phyloP scores from a whole-genome alignment of 306 rosid genomes.

The Oemleria cerasiformis region DNA sequence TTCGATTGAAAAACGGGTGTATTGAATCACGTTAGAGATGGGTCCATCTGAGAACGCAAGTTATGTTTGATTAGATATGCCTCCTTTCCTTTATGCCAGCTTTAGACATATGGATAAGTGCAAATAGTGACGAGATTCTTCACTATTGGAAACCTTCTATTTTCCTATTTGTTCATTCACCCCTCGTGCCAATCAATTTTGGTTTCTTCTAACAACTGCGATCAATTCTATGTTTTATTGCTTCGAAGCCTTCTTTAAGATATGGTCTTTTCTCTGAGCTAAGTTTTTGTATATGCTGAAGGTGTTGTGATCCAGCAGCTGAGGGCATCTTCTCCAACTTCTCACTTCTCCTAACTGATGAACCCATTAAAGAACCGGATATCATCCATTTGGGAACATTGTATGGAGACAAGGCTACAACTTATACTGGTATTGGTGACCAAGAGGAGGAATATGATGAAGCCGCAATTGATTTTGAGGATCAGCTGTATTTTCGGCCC shows the following conservation, averaged over 20 bases:
- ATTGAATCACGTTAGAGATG: background rate
- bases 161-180: background rate
- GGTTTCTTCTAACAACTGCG: background rate
- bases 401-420: constrained; percentile 40
- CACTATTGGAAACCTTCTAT: background rate
- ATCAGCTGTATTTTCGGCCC: constrained; percentile 65
- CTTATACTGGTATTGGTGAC: constrained; percentile 23
- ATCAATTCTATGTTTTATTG: background rate
- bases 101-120: background rate
- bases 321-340: constrained; percentile 74
- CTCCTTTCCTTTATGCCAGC: background rate
- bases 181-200: background rate
- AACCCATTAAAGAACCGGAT: constrained; percentile 66
- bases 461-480: constrained; percentile 59
- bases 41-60: background rate
- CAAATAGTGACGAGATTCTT: background rate
- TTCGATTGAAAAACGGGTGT: background rate
- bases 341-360: constrained; percentile 63
- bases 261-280: background rate
- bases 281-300: constrained; percentile 30
- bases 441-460: constrained; percentile 45
- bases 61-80: background rate
- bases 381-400: constrained; percentile 57
- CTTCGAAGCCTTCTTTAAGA: background rate
- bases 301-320: constrained; percentile 73